Evolutionary conservation across 805 yeast genomes (phyloP), one percentile per base, ranked within the genome.

Genomic region (Cephaloascus albidus): DNA sequence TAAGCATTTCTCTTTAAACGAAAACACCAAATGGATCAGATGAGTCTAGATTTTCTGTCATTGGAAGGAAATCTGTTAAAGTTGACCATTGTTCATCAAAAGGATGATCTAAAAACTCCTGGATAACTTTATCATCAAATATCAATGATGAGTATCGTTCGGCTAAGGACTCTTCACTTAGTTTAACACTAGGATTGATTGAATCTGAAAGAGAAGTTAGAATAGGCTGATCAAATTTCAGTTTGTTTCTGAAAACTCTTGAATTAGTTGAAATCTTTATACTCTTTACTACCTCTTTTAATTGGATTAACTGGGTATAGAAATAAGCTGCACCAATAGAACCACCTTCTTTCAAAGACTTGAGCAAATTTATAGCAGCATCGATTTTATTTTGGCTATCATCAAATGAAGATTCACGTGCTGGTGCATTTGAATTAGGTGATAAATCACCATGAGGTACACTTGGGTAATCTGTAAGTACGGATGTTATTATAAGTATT

Each of bases 401-500:
- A 23, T 6, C 28, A 12, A 23, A 23, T 8, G 28, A 8, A 8
- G 28, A 8, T 23, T 6, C 6, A n/a, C n/a, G n/a, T 23, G 28
- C 12, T 8, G 6, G 10, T 6, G 28, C 28, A 23, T 6, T 23
- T 23, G 28, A 23, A 23, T 8, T 6, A 12, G 6, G 6, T 8
- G 10, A 8, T 6, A 8, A 8, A 8, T 23, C 10, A 12, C 28
- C 28, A 12, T 8, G 6, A 12, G 6, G 12, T 23, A 23, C 12
- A 23, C 12, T 23, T 23, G 28, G 12, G 12, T 23, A 23, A 23
- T 23, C 28, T 23, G 43, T 41, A 23, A 41, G 15, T 10, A 23
- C 20, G 8, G 15, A 23, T 2, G 37, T 23, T 5, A 41, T 36
- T 23, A 38, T 36, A 14, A 41, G 36, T 12, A 41, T 41, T n/a